Evolutionary conservation across 805 yeast species (phyloP).

Genomic region (Candida quercuum): DNA sequence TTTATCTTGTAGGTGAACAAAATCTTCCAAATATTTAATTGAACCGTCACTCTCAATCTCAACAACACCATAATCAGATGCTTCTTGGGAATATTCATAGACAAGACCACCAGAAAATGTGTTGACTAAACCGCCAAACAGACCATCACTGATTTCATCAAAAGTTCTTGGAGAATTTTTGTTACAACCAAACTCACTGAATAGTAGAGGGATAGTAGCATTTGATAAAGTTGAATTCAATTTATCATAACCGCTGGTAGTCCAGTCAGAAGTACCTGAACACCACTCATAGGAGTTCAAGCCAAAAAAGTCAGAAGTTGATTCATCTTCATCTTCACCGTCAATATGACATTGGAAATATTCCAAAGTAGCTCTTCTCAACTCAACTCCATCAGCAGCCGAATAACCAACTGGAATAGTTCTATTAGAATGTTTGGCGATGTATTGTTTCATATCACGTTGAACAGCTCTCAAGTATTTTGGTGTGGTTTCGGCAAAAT

Average conservation of each 20-base stretch:
- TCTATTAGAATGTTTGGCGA: constrained; percentile 62
- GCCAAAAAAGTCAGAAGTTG: constrained; percentile 87
- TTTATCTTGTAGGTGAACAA: constrained; percentile 41
- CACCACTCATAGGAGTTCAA: constrained; percentile 97
- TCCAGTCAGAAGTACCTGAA: constrained; percentile 64
- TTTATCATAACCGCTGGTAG: constrained; percentile 60
- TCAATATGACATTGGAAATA: constrained; percentile 78
- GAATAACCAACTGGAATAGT: constrained; percentile 93
- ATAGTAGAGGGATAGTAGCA: constrained; percentile 61
- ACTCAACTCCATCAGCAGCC: constrained; percentile 76
- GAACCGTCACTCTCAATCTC: constrained; percentile 40
- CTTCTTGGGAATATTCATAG: constrained; percentile 84
- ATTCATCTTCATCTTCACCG: constrained; percentile 45
- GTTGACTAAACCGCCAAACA: constrained; percentile 59
- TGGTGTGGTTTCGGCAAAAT: constrained; percentile 61
- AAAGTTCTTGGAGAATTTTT: constrained; percentile 73
- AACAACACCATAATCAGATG: constrained; percentile 73
- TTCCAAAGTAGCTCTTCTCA: constrained; percentile 69
- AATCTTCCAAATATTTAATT: constrained; percentile 42
- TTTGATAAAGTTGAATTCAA: constrained; percentile 53
- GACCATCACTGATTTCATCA: constrained; percentile 66
- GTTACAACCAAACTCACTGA: constrained; percentile 85
- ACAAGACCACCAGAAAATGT: constrained; percentile 87
- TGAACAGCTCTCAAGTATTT: constrained; percentile 83
- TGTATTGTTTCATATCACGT: constrained; percentile 86